Conservation (phyloP, 768 basidiomycete genomes). For the Crucibulum laeve region DNA sequence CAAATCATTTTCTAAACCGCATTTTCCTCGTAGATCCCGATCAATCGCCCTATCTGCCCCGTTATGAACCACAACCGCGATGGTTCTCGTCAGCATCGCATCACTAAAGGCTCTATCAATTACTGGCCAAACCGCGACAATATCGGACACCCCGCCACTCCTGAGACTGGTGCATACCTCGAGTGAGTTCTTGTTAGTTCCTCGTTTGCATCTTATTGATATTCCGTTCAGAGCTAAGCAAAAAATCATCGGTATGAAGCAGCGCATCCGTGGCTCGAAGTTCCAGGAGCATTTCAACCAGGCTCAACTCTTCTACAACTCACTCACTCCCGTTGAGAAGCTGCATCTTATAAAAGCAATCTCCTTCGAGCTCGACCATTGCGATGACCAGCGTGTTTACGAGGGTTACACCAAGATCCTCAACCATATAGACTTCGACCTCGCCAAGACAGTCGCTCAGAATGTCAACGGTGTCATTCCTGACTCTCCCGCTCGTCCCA, state of each 20-base stretch:
- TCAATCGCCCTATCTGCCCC: conserved; percentile 78
- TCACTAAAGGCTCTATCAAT: conserved; percentile 56
- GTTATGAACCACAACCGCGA: conserved; percentile 68
- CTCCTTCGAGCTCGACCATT: conserved; percentile 82
- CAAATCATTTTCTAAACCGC: neutral
- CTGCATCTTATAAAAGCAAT: conserved; percentile 66
- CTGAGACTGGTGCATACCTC: conserved; percentile 49
- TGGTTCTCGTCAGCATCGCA: conserved; percentile 52
- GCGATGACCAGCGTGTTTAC: conserved; percentile 72
- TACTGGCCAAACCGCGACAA: conserved; percentile 81
- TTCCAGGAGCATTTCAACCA: conserved; percentile 79
- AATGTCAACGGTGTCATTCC: conserved; percentile 62
- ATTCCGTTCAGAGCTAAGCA: conserved; percentile 38
- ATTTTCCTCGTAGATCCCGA: conserved; percentile 52
- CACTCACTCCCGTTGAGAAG: conserved; percentile 64
- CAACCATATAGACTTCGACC: conserved; percentile 68
- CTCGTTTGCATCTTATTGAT: conserved; percentile 3
- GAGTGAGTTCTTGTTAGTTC: conserved; percentile 34
- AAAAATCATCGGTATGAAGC: conserved; percentile 49
- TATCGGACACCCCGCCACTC: conserved; percentile 41
- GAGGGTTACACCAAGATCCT: conserved; percentile 61
- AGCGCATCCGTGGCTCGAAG: conserved; percentile 62
- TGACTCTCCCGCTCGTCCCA: conserved; percentile 39
- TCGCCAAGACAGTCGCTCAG: conserved; percentile 65
- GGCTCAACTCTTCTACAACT: conserved; percentile 81